phyloP scores from a whole-genome alignment of 352 stramenopile species.

The Phytophthora chlamydospora region DNA sequence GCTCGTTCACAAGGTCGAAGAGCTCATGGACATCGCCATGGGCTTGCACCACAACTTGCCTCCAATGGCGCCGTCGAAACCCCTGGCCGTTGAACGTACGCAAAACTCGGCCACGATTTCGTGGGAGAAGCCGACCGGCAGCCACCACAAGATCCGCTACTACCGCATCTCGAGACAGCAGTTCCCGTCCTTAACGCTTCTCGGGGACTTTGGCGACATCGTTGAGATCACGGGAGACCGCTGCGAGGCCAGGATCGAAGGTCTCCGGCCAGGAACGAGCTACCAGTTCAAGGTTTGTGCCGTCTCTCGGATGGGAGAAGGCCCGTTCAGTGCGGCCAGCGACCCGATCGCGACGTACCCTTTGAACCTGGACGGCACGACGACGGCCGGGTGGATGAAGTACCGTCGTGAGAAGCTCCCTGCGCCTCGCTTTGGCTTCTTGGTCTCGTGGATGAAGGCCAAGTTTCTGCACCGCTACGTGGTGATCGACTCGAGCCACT shows the following conservation, averaged over 20 bases:
- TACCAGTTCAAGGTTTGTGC: constrained; percentile 90
- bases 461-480: constrained; percentile 87
- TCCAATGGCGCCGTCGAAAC: constrained; percentile 74
- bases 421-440: constrained; percentile 47
- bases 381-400: constrained; percentile 88
- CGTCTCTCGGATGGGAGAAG: constrained; percentile 87
- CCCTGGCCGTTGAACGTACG: constrained; percentile 54
- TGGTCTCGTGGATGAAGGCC: constrained; percentile 72
- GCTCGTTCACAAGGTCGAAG: constrained; percentile 88
- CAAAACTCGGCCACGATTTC: constrained; percentile 81
- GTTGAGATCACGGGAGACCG: constrained; percentile 71
- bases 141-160: constrained; percentile 80
- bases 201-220: constrained; percentile 83
- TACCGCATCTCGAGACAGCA: constrained; percentile 84
- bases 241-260: constrained; percentile 69
- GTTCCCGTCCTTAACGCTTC: constrained; percentile 81
- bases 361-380: constrained; percentile 76
- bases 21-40: constrained; percentile 90
- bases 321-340: constrained; percentile 76
- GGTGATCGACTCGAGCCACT: constrained; percentile 67
- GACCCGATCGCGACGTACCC: constrained; percentile 73
- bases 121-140: constrained; percentile 68
- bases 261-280: constrained; percentile 74
- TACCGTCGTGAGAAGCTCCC: constrained; percentile 73
- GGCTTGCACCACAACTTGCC: constrained; percentile 85